Percentiles rank a stretch among this genome's conserved stretches.
phyloP scores from a whole-genome alignment of 2,329 filamentous ascomycete genomes.

The Pestalotiopsis sp. region DNA sequence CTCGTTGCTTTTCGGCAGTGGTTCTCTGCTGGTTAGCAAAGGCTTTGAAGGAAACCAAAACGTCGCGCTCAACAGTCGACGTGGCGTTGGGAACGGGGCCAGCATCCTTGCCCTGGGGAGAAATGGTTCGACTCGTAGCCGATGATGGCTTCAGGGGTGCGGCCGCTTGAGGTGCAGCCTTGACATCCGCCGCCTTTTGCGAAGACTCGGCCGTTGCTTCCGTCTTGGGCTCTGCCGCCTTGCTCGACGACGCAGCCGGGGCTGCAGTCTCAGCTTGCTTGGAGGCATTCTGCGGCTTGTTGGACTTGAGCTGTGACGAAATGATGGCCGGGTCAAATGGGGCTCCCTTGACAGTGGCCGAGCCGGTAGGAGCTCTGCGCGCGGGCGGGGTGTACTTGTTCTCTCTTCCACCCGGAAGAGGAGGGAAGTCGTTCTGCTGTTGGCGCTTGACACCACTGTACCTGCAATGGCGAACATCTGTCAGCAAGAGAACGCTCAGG shows the following conservation, averaged over 20 bases:
- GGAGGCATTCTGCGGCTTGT: conserved; percentile 39
- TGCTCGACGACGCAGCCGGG: conserved; percentile 16
- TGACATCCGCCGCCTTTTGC: conserved; percentile 26
- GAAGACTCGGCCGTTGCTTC: conserved; percentile 25
- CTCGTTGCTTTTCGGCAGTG: conserved; percentile 57
- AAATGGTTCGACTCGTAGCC: conserved; percentile 42
- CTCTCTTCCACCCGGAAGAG: conserved; percentile 48
- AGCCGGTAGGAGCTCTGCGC: conserved; percentile 74
- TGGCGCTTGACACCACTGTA: conserved; percentile 87
- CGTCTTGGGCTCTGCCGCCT: conserved; percentile 32
- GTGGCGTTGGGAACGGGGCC: conserved; percentile 53
- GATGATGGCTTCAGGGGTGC: conserved; percentile 34
- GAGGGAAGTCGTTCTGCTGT: conserved; percentile 72
- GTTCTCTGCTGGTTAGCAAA: conserved; percentile 62
- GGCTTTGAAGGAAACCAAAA: conserved; percentile 63
- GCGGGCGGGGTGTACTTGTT: conserved; percentile 91
- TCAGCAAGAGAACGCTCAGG: conserved; percentile 14
- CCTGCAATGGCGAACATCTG: conserved; percentile 40
- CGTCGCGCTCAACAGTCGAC: conserved; percentile 62
- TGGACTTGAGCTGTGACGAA: conserved; percentile 71
- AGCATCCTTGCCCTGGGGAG: conserved; percentile 40
- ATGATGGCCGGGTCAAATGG: conserved; percentile 90
- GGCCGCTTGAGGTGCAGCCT: conserved; percentile 24
- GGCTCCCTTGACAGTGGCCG: conserved; percentile 73
- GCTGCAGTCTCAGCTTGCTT: conserved; percentile 28